Percentiles rank a stretch among this genome's conserved stretches.
phyloP scores from a whole-genome alignment of 2,329 filamentous ascomycete species.

The Colletotrichum caudatum region DNA sequence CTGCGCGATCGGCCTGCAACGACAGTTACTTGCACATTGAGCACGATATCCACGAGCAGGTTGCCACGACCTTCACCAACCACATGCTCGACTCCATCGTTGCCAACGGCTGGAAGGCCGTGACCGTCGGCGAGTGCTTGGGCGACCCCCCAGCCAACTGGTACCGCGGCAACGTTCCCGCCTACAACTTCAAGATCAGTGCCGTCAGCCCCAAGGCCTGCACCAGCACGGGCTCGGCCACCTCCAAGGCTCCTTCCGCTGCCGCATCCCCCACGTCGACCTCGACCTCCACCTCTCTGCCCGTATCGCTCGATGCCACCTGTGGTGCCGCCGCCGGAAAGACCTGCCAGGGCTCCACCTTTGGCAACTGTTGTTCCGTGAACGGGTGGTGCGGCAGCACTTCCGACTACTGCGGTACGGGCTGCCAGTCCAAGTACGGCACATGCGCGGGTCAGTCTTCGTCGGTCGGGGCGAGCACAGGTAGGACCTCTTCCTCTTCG shows the following conservation, averaged over 20 bases:
- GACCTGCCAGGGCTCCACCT: constrained; percentile 51
- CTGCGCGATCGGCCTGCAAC: constrained; percentile 46
- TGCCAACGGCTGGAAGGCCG: constrained; percentile 48
- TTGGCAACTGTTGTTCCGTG: constrained; percentile 56
- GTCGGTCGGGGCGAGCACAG: neutral
- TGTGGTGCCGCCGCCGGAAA: constrained; percentile 49
- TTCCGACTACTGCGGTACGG: constrained; percentile 41
- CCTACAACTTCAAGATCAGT: constrained; percentile 44
- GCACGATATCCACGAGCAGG: constrained; percentile 60
- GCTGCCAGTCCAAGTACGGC: constrained; percentile 42
- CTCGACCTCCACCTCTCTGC: constrained; percentile 42
- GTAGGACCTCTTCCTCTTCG: constrained; percentile 15
- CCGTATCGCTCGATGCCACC: constrained; percentile 49
- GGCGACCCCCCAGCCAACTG: constrained; percentile 59
- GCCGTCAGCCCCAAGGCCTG: constrained; percentile 26
- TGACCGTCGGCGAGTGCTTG: constrained; percentile 61
- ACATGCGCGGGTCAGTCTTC: constrained; percentile 29
- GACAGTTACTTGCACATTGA: constrained; percentile 46
- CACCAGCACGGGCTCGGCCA: constrained; percentile 30
- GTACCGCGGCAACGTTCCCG: constrained; percentile 52
- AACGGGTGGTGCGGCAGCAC: constrained; percentile 54
- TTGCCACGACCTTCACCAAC: constrained; percentile 59
- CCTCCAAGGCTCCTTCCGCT: constrained; percentile 31
- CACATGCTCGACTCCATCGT: constrained; percentile 41
- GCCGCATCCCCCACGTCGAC: constrained; percentile 12